Base-by-base conservation (phyloP, 169 alveolate species). In the Plasmodium sp. region DNA sequence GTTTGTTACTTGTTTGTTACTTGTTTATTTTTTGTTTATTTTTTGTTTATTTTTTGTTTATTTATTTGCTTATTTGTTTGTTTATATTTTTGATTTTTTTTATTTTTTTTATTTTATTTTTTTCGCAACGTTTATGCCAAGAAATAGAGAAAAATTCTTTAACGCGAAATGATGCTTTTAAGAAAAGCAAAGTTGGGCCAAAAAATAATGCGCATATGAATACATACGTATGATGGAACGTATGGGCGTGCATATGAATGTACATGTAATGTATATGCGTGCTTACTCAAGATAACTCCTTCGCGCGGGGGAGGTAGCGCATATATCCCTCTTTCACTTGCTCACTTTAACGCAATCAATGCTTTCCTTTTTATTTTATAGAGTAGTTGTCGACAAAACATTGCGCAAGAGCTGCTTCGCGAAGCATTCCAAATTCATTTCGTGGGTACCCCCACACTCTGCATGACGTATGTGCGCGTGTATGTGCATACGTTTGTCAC, bases 81-180 rank as follows among this genome's bases (percentile, higher is more conserved):
- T 36, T 31, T 79, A n/a, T 22, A 22, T 22, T 22, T 81, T 81
- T 45, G 56, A 22, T 22, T 22, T 22, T 22, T 22, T 22, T 22
- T 22, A 22, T 22, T 22, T 56, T 56, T 56, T 2, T 2, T 81
- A 18, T 81, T 81, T 51, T 81, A 48, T 81, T 48, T 51, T 48
- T 48, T 31, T 27, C 45, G 22, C 12, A 27, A 43, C 43, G 62
- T 83, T 56, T 6, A 31, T 10, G 12, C 12, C 71, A 56, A 16
- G 56, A 58, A 58, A 83, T 27, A 83, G 91, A 83, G 80, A 56
- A 51, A 51, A 83, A 83, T 12, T 83, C 81, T 83, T 83, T 83
- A 83, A 34, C 27, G 43, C 77, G 18, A 67, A 34, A 80, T 58
- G 6, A 22, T 83, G 91, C 91, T 83, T 83, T 83, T 67, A 67